phyloP scores from a whole-genome alignment of 2,329 filamentous ascomycete species.

The Arthroderma sp. region DNA sequence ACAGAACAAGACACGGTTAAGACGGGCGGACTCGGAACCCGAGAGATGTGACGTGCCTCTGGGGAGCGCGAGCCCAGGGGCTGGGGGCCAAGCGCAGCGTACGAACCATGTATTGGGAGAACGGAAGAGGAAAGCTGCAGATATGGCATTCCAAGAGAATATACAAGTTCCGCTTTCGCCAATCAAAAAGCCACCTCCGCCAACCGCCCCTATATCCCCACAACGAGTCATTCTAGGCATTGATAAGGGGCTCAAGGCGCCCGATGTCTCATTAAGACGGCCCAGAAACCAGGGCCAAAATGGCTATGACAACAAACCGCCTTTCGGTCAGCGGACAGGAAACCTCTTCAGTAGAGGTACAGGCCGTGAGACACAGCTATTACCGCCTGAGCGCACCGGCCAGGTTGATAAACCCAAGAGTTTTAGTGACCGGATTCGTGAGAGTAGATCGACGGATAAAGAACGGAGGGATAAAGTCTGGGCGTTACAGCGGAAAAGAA shows the following conservation, averaged over 20 bases:
- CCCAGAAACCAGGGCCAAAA: conserved; percentile 29
- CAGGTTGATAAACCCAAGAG: conserved; percentile 35
- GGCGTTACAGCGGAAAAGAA: conserved; percentile 29
- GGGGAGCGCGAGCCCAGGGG: background rate
- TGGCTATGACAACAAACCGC: background rate
- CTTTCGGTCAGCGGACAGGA: background rate
- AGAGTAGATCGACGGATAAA: conserved; percentile 42
- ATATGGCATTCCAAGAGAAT: conserved; percentile 18
- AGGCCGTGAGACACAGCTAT: background rate
- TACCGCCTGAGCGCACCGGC: background rate
- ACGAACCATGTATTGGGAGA: conserved; percentile 12
- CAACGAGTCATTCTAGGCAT: conserved; percentile 72
- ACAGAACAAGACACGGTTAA: conserved; percentile 43
- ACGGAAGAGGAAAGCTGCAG: conserved; percentile 15
- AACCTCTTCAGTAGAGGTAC: background rate
- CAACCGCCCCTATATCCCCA: conserved; percentile 56
- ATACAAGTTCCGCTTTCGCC: conserved; percentile 71
- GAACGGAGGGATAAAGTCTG: conserved; percentile 29
- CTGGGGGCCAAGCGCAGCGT: conserved; percentile 8
- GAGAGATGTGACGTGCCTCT: conserved; percentile 14
- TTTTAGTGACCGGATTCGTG: conserved; percentile 78
- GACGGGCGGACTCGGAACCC: conserved; percentile 17
- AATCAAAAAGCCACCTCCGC: conserved; percentile 38
- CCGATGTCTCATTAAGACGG: conserved; percentile 73
- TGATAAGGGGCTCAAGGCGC: conserved; percentile 70